Evolutionary conservation across 202 grass and related monocot species (phyloP), one percentile per base, ranked within the genome.

Genomic region (Schoenoplectus tabernaemontani): DNA sequence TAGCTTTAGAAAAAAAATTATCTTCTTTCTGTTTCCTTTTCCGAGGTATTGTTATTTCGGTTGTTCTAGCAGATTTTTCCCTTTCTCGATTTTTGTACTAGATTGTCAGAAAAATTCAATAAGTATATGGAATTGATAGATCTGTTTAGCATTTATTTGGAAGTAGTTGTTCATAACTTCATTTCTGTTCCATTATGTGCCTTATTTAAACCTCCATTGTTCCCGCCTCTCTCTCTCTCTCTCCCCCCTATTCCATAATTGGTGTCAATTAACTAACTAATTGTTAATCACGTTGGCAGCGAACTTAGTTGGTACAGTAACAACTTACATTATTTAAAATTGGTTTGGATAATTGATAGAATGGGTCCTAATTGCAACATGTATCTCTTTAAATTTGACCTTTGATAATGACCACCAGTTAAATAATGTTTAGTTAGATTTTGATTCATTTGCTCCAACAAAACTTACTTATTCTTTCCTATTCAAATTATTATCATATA

Each of bases 381-480:
- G 6, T 72, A 2, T 64, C 15, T 16, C 62, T 64, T 64, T 33
- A 33, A 65, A 41, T n/a, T 41, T 67, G 64, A 69, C 65, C 8
- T 69, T 22, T 73, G 48, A 74, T 76, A 19, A 36, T 56, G 47
- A 76, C 20, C 7, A 37, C 43, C 15, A 7, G 1, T 22, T 19
- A 17, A 32, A 51, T 32, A 37, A 43, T 72, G 68, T 72, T 50
- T 72, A 17, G 68, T 72, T 72, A 41, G 68, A 32, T 72, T 50
- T 72, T 47, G 68, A 23, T 72, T 50, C 24, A 3, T 34, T 32
- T 16, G 54, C 47, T 36, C 24, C 70, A 75, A 56, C 16, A 44
- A 44, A 36, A 54, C 17, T 11, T 56, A 56, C 36, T 56, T 76
- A 33, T 56, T 76, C 26, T 19, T 54, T 51, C 16, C 28, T 34